Evolutionary conservation across 2,329 filamentous ascomycete species (phyloP).

Genomic region (Apiospora koreana): DNA sequence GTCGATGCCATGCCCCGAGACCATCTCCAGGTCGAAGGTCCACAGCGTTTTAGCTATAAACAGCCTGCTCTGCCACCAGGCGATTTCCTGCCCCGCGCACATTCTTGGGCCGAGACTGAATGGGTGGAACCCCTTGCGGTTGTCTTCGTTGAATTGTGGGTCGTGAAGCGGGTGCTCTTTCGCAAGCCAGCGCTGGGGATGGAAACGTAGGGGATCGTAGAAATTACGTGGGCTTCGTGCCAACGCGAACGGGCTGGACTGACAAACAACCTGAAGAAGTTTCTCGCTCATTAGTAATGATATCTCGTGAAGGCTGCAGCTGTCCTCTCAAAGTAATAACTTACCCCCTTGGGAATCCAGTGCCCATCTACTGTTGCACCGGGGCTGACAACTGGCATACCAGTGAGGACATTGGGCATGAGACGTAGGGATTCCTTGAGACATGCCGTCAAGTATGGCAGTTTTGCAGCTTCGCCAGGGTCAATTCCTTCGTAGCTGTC

Average conservation of each 20-base stretch:
- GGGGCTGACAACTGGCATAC: slow-evolving; percentile 25
- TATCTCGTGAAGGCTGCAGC: too few species aligned
- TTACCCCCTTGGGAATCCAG: slow-evolving; percentile 24
- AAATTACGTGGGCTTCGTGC: not conserved
- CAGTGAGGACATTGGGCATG: slow-evolving; percentile 17
- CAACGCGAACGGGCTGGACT: not conserved
- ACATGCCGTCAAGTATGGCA: slow-evolving; percentile 35
- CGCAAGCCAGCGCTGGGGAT: not conserved
- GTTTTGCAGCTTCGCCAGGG: not conserved
- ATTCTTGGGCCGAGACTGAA: slow-evolving; percentile 20
- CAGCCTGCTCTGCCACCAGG: slow-evolving; percentile 14
- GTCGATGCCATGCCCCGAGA: slow-evolving; percentile 12
- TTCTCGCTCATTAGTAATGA: too few species aligned
- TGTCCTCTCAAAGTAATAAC: too few species aligned
- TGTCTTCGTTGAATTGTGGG: slow-evolving; percentile 9
- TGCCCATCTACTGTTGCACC: slow-evolving; percentile 25
- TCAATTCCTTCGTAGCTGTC: not conserved
- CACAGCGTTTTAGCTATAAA: slow-evolving; percentile 21
- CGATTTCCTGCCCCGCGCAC: slow-evolving; percentile 17
- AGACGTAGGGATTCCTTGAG: slow-evolving; percentile 29
- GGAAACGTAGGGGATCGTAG: not conserved
- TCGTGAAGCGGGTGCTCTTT: not conserved
- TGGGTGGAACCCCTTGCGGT: slow-evolving; percentile 16
- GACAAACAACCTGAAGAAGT: too few species aligned
- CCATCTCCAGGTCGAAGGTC: slow-evolving; percentile 17